Percentiles rank a stretch among this genome's conserved stretches.
These are phyloP conservation scores for Cyanophora paradoxa DNA, from an alignment of 78 protist genomes.

Conservation along the genomic window DNA sequence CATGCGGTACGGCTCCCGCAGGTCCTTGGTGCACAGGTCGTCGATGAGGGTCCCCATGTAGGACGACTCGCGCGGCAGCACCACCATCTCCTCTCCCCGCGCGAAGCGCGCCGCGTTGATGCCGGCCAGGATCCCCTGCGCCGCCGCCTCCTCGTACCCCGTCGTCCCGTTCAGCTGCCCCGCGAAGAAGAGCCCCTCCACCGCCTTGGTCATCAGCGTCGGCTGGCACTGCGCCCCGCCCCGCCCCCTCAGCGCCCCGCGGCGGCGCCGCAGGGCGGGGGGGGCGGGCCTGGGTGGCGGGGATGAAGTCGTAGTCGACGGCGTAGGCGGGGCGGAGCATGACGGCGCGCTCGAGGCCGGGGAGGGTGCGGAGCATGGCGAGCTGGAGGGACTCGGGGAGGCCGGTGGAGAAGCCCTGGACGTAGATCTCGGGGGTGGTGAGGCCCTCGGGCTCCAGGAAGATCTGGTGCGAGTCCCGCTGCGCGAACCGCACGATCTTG, in stretches of 20 bases:
- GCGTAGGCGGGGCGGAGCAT: constrained; percentile 75
- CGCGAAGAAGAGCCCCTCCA: constrained; percentile 42
- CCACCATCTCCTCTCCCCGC: not conserved
- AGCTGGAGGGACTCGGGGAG: not conserved
- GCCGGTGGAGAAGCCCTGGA: not conserved
- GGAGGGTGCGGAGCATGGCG: constrained; percentile 40
- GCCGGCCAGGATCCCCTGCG: constrained; percentile 84
- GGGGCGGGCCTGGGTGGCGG: constrained; percentile 67
- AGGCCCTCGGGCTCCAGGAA: constrained; percentile 91
- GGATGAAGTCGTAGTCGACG: constrained; percentile 85
- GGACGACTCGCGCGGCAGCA: constrained; percentile 9
- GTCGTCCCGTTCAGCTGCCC: constrained; percentile 91
- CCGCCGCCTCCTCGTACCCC: constrained; percentile 79
- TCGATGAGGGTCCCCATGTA: constrained; percentile 83
- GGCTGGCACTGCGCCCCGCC: no score
- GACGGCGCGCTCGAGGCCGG: constrained; percentile 60
- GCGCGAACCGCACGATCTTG: constrained; percentile 42
- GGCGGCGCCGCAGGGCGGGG: no score
- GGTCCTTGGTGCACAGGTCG: constrained; percentile 76
- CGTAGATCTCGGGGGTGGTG: not conserved
- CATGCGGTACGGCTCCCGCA: constrained; percentile 87
- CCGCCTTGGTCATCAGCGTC: constrained; percentile 64
- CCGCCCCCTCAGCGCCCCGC: no score
- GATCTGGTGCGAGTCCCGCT: constrained; percentile 49
- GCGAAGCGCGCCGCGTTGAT: constrained; percentile 68